Evolutionary conservation across 2,329 filamentous ascomycete species (phyloP), one percentile per base, ranked within the genome.

Genomic region (Penicillium hordei): DNA sequence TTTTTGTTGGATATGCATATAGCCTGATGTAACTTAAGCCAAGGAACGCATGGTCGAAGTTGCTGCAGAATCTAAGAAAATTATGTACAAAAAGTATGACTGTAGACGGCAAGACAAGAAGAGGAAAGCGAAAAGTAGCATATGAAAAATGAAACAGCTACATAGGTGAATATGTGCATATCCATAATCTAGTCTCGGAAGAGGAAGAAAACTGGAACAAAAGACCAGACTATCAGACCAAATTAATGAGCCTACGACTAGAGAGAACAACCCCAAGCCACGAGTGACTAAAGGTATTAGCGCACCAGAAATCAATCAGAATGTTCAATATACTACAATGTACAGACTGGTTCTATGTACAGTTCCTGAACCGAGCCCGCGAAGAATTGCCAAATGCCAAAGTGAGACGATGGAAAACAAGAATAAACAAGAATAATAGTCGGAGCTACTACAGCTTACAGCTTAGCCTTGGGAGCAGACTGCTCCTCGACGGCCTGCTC

Each of bases 401-500:
- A 27, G 48, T 17, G 40, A 42, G 33, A 50, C 9, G 10, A 43
- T 13, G 42, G n/a, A 23, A 46, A 42, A n/a, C 13, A 27, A 46
- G 31, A 44, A 36, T 21, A 13, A 43, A 63, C 19, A 36, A 15
- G 38, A 49, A 56, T 13, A 44, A 44, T 17, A 21, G 44, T 33
- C n/a, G 45, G 39, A 29, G 12, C 19, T 23, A 34, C 62, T 73
- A 78, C 50, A 78, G 67, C 67, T 76, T 73, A 78, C 50, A 78
- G 67, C 67, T 76, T 79, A 31, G 77, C 74, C 51, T 70, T 75
- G 17, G 73, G 70, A 43, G 70, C 65, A n/a, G 68, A 71, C 46
- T 74, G 59, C 53, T 72, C 72, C 29, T 72, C 74, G n/a, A 72
- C 61, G 15, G 80, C 79, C 69, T 86, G 82, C 31, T 80, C 81